phyloP scores from a whole-genome alignment of 176 grass and related monocot species.

The Olyra latifolia region DNA sequence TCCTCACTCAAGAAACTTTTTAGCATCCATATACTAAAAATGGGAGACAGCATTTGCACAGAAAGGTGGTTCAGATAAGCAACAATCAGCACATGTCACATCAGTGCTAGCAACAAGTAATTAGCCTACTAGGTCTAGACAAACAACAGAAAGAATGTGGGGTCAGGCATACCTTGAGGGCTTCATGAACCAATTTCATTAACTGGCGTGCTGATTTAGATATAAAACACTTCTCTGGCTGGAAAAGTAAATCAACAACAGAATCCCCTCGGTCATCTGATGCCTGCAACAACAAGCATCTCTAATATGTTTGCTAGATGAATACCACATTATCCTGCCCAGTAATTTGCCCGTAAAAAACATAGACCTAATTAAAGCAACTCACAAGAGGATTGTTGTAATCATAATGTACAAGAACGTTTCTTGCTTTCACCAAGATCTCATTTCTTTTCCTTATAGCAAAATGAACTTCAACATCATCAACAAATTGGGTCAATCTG shows the following conservation, averaged over 20 bases:
- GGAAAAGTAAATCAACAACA: conserved; percentile 89
- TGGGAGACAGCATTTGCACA: conserved; percentile 12
- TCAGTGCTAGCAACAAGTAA: conserved; percentile 3
- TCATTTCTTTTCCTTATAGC: conserved; percentile 91
- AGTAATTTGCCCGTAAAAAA: conserved; percentile 23
- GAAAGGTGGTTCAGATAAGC: conserved; percentile 16
- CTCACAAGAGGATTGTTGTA: conserved; percentile 66
- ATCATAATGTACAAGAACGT: conserved; percentile 72
- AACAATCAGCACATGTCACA: conserved; percentile 2
- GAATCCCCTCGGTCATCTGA: conserved; percentile 42
- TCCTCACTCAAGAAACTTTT: conserved; percentile 3
- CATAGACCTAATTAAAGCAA: conserved; percentile 30
- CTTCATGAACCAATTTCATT: conserved; percentile 80
- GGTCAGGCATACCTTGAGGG: conserved; percentile 75
- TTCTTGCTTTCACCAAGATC: conserved; percentile 81
- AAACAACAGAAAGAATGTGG: conserved; percentile 25
- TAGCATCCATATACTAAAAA: background rate
- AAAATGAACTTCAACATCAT: conserved; percentile 97
- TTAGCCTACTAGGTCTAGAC: background rate
- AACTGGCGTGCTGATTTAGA: conserved; percentile 78
- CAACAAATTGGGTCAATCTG: conserved; percentile 86
- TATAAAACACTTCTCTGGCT: conserved; percentile 67
- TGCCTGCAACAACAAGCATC: conserved; percentile 44
- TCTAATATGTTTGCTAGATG: conserved; percentile 32
- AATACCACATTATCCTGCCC: conserved; percentile 22